A percentile compares a stretch with the other conserved stretches of the same genome.
These are phyloP conservation scores for Cantharellus anzutake DNA, from an alignment of 768 basidiomycete species.

Conservation along the genomic window DNA sequence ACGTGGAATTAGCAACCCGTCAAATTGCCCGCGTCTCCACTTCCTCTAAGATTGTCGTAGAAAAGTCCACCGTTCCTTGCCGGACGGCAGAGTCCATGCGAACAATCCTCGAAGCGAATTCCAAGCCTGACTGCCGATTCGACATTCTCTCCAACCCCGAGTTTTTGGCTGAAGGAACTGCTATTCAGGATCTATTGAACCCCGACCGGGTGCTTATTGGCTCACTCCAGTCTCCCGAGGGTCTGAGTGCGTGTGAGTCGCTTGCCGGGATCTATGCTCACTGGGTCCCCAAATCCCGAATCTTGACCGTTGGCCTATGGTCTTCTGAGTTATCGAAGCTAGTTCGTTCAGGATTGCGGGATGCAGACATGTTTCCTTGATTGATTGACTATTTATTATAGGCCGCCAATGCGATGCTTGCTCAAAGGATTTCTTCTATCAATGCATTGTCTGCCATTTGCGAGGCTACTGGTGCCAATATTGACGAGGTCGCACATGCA, in stretches of 20 bases:
- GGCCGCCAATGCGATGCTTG: slow-evolving; percentile 98
- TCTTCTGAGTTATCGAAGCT: slow-evolving; percentile 96
- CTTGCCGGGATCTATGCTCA: slow-evolving; percentile 75
- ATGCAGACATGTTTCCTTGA: neutral
- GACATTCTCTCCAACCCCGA: slow-evolving; percentile 99
- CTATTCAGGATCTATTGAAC: slow-evolving; percentile 67
- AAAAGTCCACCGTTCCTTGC: slow-evolving; percentile 98
- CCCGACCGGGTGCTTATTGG: slow-evolving; percentile 98
- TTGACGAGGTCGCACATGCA: slow-evolving; percentile 91
- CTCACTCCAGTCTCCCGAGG: slow-evolving; percentile 77
- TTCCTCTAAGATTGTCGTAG: slow-evolving; percentile 92
- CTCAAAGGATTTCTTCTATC: slow-evolving; percentile 95
- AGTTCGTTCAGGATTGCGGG: slow-evolving; percentile 7
- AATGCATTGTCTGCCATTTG: slow-evolving; percentile 98
- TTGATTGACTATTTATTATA: neutral
- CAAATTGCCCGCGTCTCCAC: slow-evolving; percentile 84
- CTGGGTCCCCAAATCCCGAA: slow-evolving; percentile 80
- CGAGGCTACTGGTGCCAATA: slow-evolving; percentile 96
- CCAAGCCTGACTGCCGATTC: slow-evolving; percentile 74
- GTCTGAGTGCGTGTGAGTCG: slow-evolving; percentile 57
- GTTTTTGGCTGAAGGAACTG: slow-evolving; percentile 97
- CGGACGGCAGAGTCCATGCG: slow-evolving; percentile 99
- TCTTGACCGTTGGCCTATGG: slow-evolving; percentile 94
- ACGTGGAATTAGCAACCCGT: slow-evolving; percentile 92
- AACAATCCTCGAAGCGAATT: slow-evolving; percentile 96